Percentiles rank a stretch among this genome's conserved stretches.
These are phyloP conservation scores for Yarrowia sp. DNA, from an alignment of 805 yeast species.

Conservation along the genomic window DNA sequence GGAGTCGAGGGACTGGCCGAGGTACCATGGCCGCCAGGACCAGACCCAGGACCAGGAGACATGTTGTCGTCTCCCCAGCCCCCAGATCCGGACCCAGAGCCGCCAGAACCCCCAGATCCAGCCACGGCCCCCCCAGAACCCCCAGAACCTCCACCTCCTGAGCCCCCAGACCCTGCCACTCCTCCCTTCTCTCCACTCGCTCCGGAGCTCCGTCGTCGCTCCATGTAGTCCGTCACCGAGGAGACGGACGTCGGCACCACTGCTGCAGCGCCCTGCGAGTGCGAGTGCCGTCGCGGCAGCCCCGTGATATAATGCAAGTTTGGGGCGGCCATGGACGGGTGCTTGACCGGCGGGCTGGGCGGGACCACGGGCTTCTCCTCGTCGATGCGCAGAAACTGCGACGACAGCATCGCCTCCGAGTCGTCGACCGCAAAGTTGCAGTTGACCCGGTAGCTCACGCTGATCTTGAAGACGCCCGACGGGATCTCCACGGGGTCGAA, in stretches of 20 bases:
- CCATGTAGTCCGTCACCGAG: slow-evolving; percentile 18
- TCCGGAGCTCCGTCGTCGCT: slow-evolving; percentile 17
- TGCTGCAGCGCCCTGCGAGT: neutral
- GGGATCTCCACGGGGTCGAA: slow-evolving; percentile 78
- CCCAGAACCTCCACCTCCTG: slow-evolving; percentile 7
- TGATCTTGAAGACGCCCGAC: slow-evolving; percentile 72
- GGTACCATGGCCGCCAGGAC: neutral
- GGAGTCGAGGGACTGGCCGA: slow-evolving; percentile 45
- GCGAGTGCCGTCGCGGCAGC: slow-evolving; percentile 32
- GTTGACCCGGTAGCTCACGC: slow-evolving; percentile 81
- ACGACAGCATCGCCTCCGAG: slow-evolving; percentile 67
- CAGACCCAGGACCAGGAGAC: slow-evolving; percentile 13
- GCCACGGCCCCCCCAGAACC: neutral
- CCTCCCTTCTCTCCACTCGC: neutral
- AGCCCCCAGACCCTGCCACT: neutral
- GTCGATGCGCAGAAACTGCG: slow-evolving; percentile 62
- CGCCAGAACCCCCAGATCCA: neutral
- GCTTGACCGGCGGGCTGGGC: slow-evolving; percentile 58
- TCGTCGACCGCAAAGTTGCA: slow-evolving; percentile 71
- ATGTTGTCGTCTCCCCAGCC: slow-evolving; percentile 7
- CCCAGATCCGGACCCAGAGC: neutral
- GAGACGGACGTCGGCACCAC: slow-evolving; percentile 22
- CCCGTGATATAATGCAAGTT: slow-evolving; percentile 38
- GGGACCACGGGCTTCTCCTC: slow-evolving; percentile 41
- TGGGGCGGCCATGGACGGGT: slow-evolving; percentile 62